These are phyloP conservation scores for Earliella scabrosa DNA, from an alignment of 1,284 basidiomycete species.

Conservation along the genomic window DNA sequence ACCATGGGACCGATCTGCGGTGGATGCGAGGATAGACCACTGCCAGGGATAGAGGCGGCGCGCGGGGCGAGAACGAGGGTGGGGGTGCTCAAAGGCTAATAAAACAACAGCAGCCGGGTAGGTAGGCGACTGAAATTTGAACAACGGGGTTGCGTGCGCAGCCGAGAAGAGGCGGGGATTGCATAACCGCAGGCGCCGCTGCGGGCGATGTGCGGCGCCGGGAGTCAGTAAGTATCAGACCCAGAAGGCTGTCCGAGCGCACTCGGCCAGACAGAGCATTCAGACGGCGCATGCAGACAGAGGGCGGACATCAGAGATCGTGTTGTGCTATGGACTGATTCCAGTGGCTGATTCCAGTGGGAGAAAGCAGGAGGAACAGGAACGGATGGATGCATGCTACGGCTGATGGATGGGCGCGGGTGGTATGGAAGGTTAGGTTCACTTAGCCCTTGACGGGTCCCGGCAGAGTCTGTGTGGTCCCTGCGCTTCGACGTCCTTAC, in stretches of 20 bases:
- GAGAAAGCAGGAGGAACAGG: neutral
- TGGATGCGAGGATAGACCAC: neutral
- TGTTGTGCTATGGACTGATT: slow-evolving; percentile 7
- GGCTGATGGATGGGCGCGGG: neutral
- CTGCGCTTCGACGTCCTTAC: too few relatives aligned
- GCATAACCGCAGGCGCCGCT: slow-evolving; percentile 5
- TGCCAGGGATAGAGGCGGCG: neutral
- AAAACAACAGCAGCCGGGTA: neutral
- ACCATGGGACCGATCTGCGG: slow-evolving; percentile 5
- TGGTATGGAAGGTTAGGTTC: neutral
- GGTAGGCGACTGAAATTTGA: neutral
- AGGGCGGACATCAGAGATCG: slow-evolving; percentile 10
- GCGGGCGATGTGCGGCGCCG: slow-evolving; percentile 12
- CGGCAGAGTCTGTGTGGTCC: neutral
- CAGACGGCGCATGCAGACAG: neutral
- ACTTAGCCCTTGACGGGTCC: too few relatives aligned
- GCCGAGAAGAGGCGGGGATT: slow-evolving; percentile 9
- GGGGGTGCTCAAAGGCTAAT: neutral
- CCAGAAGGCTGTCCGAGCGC: slow-evolving; percentile 2
- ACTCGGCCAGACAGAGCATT: too few relatives aligned
- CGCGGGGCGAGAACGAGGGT: neutral
- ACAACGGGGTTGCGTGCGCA: neutral
- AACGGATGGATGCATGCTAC: neutral
- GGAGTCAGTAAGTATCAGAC: slow-evolving; percentile 9
- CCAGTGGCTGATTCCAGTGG: too few relatives aligned